phyloP scores from a whole-genome alignment of 2,329 filamentous ascomycete species.

The Raffaelea albimanens region DNA sequence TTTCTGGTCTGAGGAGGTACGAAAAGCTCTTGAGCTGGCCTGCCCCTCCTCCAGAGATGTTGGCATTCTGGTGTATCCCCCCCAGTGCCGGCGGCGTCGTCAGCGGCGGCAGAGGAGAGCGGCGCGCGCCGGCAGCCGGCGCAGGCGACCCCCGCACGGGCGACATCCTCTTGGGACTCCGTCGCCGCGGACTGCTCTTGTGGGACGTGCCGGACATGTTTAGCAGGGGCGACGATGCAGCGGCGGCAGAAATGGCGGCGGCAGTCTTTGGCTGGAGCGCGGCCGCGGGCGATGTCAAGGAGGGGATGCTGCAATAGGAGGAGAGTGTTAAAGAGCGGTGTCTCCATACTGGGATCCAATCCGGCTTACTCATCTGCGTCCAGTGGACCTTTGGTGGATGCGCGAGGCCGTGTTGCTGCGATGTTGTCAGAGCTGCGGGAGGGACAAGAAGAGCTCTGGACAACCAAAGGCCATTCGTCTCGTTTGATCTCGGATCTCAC shows the following conservation, averaged over 20 bases:
- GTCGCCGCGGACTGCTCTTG: background rate
- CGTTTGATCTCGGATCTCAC: conserved; percentile 16
- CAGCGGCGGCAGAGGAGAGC: too few relatives aligned
- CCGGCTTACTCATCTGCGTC: conserved; percentile 62
- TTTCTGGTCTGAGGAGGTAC: conserved; percentile 68
- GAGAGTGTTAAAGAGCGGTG: background rate
- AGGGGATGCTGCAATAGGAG: conserved; percentile 4
- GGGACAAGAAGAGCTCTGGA: too few relatives aligned
- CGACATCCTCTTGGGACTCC: too few relatives aligned
- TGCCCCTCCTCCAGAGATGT: too few relatives aligned
- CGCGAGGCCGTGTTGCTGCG: conserved; percentile 50
- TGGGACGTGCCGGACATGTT: background rate
- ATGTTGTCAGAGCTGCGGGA: conserved; percentile 7
- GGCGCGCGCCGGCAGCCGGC: background rate
- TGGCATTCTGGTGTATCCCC: too few relatives aligned
- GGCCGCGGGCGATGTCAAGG: conserved; percentile 13
- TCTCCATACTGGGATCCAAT: conserved; percentile 3
- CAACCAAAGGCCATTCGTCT: background rate
- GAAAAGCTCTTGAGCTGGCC: conserved; percentile 66
- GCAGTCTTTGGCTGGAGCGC: conserved; percentile 8
- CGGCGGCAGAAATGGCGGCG: conserved; percentile 15
- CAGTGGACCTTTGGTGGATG: conserved; percentile 69
- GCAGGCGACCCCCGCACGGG: background rate
- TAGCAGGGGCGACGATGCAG: conserved; percentile 4
- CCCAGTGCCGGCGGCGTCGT: too few relatives aligned